Base-by-base conservation (phyloP, 2,329 filamentous ascomycete species). In the Monosporascus sp. region DNA sequence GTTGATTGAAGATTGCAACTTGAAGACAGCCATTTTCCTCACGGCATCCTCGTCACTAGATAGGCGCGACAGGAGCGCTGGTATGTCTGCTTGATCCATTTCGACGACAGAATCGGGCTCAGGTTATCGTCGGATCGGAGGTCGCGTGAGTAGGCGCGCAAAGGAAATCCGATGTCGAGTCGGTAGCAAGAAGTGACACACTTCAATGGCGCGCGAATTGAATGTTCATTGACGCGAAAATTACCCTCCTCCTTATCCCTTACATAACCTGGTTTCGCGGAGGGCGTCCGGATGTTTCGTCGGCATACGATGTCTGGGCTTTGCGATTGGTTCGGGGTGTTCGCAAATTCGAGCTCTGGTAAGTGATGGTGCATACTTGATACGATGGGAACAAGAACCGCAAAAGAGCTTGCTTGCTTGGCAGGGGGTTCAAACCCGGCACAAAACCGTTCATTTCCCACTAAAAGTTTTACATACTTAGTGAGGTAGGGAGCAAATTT, bases 11-110 rank as follows among this genome's bases (percentile, higher is more conserved):
- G 83, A 87, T 73, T 99, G 94, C 60, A 99, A 84, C 75, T 97
- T 97, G 82, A 99, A 99, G 56, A 95, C 94, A 55, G 94, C 94
- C 90, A 97, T 97, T 73, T 99, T 99, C 66, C 92, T 90, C 62
- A 90, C 87, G 52, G 90, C 92, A 78, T 99, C 94, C 73, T 96
- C 83, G 62, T 86, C 81, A 72, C 83, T 85, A 41, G 80, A 76
- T 56, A 87, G 75, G 60, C 83, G 82, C 73, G 81, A 75, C 62
- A 87, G 75, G 61, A 87, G 78, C 68, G 80, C 79, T 48, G 83
- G 83, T 61, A 87, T 83, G 62, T 86, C 83, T 63, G 81, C 81
- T 72, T 85, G 83, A 65, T 87, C 83, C 83, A 87, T 83, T 57
- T 58, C 64, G 55, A 53, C 37, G 52, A 48, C 51, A 5, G 15